These are phyloP conservation scores for Beauveria sp. DNA, from an alignment of 2,329 filamentous ascomycete species.

Conservation along the genomic window DNA sequence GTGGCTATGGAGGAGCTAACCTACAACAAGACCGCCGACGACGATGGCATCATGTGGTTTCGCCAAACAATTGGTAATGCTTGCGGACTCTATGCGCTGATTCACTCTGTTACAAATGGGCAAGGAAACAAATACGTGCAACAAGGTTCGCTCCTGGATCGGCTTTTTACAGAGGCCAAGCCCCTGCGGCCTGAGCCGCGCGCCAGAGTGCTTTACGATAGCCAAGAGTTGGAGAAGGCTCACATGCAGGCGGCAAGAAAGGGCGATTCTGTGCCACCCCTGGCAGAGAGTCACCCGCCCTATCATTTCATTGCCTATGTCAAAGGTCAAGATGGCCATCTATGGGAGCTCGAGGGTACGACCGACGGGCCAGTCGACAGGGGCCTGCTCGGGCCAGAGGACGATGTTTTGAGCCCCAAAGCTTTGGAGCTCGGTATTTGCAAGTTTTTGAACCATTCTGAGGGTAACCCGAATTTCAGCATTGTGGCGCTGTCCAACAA, in stretches of 20 bases:
- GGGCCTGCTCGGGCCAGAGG: constrained; percentile 43
- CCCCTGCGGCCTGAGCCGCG: constrained; percentile 51
- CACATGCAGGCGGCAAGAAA: constrained; percentile 61
- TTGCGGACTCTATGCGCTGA: constrained; percentile 69
- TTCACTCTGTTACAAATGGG: constrained; percentile 69
- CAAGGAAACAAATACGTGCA: constrained; percentile 47
- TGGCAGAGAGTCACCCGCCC: constrained; percentile 53
- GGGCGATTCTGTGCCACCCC: constrained; percentile 61
- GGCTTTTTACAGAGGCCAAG: constrained; percentile 54
- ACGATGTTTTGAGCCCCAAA: constrained; percentile 58
- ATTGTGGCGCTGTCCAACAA: constrained; percentile 28
- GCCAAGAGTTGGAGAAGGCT: constrained; percentile 60
- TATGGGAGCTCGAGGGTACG: constrained; percentile 77
- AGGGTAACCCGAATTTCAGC: constrained; percentile 32
- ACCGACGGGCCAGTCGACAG: constrained; percentile 67
- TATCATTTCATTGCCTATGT: constrained; percentile 80
- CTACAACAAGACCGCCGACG: constrained; percentile 31
- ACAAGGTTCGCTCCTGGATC: constrained; percentile 45
- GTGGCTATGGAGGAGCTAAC: constrained; percentile 19
- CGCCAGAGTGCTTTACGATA: constrained; percentile 65
- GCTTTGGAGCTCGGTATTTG: constrained; percentile 56
- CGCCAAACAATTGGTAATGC: constrained; percentile 78
- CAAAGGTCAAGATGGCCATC: constrained; percentile 51
- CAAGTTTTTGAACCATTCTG: constrained; percentile 31
- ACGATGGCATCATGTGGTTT: constrained; percentile 69